Base-by-base conservation (phyloP, 2,329 filamentous ascomycete genomes). In the Canariomyces notabilis region DNA sequence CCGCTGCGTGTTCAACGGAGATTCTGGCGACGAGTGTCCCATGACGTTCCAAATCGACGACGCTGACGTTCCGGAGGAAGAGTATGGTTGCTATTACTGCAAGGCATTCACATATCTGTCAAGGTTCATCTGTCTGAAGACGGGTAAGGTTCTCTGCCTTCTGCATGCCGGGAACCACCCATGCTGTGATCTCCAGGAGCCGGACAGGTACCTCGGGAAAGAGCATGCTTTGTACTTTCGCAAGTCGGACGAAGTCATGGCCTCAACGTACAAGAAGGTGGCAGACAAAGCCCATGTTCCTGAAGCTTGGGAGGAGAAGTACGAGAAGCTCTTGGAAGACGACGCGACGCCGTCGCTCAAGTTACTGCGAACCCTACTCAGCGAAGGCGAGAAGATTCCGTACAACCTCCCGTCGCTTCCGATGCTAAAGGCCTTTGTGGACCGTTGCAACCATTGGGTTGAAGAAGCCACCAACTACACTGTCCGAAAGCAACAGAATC, bases 401-500 rank as follows among this genome's bases (percentile, higher is more conserved):
- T 94, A 87, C 73, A 85, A 89, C 48, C 77, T 98, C 52, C 82
- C 83, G 55, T 90, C 89, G 52, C 77, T 98, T 53, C 78, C 85
- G 58, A 80, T 87, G 58, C 76, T 98, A 57, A 86, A 83, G 67
- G 80, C 84, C 56, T 98, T 95, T 70, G 93, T 98, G 64, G 89
- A 95, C 58, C 85, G 88, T 60, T 97, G 93, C 72, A 94, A 95
- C 66, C 89, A 95, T 63, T 96, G 94, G 87, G 89, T 96, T 53
- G 93, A 97, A 60, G 91, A 97, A 69, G 93, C 93, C 55, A 93
- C 88, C 60, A 90, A 87, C 63, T 98, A 94, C 72, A 95, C 90
- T 61, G 90, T 93, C 49, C 87, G 93, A 58, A 98, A 98, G 71
- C 91, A 96, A 70, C 91, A 96, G 68, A 95, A 94, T 62, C 86